Evolutionary conservation across 2,329 filamentous ascomycete species (phyloP), one percentile per base, ranked within the genome.

Genomic region (Penicillium sp.): DNA sequence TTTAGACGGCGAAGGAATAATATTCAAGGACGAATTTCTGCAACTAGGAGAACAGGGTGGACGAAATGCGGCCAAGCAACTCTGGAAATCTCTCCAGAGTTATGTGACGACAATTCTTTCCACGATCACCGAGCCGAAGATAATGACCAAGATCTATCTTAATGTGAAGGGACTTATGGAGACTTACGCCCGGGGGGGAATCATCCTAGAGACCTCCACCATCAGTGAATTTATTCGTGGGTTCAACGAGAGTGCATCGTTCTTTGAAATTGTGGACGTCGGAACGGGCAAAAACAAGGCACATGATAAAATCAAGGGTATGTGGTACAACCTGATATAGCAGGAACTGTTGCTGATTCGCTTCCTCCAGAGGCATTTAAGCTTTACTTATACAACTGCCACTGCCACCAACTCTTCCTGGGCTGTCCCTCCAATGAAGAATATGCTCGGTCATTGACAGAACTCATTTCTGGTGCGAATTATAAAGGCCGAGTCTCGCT

Each of bases 351-450:
- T 52, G 61, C 69, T 75, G 61, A 73, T 61, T 44, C 47, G 53
- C 44, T 53, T 22, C 51, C 18, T 50, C 24, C 60, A 84, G 82
- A 82, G 61, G 74, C 74, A 26, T 81, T 86, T 69, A 81, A 81
- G 62, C 68, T 83, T 46, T 78, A 81, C 68, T 72, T 84, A 49
- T 76, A 81, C 69, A 81, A 85, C 62, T 81, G 78, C 59, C 83
- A 85, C 62, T 87, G 84, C 65, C 82, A 82, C 51, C 82, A 85
- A 54, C 79, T 87, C 50, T 74, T 86, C 47, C 75, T 87, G 35
- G 85, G 83, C 9, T 85, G 83, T 68, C 82, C 81, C 14, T 80
- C 82, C 56, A 81, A 83, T 69, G 79, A 79, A 53, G 77, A 80
- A 22, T 86, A 84, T 67, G 78, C 79, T 24, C 74, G 76, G 11